Evolutionary conservation across 768 basidiomycete genomes (phyloP), one percentile per base, ranked within the genome.

Genomic region (Termitomyces bulborhizus): DNA sequence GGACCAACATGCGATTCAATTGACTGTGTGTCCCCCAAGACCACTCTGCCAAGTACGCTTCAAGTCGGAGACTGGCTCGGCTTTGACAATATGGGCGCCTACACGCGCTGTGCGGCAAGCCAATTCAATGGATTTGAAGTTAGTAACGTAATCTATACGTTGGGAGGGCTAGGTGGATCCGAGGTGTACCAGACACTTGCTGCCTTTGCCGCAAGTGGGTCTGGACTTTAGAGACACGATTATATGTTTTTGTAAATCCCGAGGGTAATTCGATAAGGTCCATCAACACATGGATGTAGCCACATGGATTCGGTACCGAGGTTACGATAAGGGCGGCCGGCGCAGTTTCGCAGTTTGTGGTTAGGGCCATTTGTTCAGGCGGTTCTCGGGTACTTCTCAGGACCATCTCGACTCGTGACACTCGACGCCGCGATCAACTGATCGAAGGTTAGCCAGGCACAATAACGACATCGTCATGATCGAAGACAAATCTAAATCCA

Each of bases 1-100:
- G 97, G 97, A 12, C 97, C 96, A 44, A 99, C 97, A 8, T 98
- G 96, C 78, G 97, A 98, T 68, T 93, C 91, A 34, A 92, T 99
- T 65, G 97, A 99, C 73, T 89, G 90, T 67, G 93, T 99, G 55
- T 86, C 78, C 65, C 76, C 78, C 62, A 77, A 73, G 56, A 77
- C 77, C 51, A 75, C 69, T 65, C 76, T 90, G 58, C 93, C 91
- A 3, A 71, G 71, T 31, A 79, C 78, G 1, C 77, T 98, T 51
- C 78, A 81, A 56, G 93, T 97, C 6, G 97, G 97, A 6, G 97
- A 99, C 68, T 99, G 97, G 97, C 81, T 99, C 16, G 90, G 88
- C n/a, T 99, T 95, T 74, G 86, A 87, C 54, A 86, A 92, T 67
- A 98, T 99, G 97, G 97, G 97, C 31, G 97, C 97, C 32, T 99